Conservation (phyloP, 805 yeast genomes). For the Lipomyces japonicus region DNA sequence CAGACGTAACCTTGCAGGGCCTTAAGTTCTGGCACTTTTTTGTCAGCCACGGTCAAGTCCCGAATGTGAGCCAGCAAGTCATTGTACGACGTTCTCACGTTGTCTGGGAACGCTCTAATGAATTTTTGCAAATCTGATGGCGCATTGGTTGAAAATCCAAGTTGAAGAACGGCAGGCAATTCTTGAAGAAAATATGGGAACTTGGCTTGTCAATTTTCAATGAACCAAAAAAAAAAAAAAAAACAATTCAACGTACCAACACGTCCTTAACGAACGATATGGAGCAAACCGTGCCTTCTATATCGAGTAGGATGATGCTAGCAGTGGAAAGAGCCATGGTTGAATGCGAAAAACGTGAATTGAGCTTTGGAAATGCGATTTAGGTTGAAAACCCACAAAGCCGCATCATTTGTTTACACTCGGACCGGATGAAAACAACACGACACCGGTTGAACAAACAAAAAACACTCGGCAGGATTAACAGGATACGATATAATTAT, state of each 20-base stretch:
- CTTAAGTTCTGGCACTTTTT: constrained; percentile 75
- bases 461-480: no score
- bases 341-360: no score
- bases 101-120: constrained; percentile 48
- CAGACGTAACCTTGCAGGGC: constrained; percentile 80
- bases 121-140: constrained; percentile 33
- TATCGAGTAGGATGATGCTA: constrained; percentile 36
- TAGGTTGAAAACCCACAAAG: no score
- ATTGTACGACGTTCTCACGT: constrained; percentile 33
- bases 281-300: constrained; percentile 93
- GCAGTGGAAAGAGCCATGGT: no score
- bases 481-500: no score
- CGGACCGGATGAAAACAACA: no score
- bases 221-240: neutral
- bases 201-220: constrained; percentile 36
- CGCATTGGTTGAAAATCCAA: constrained; percentile 32
- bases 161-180: constrained; percentile 43
- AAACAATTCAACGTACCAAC: constrained; percentile 36
- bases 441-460: no score
- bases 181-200: constrained; percentile 64
- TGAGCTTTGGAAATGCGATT: no score
- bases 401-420: no score
- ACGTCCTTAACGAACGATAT: constrained; percentile 80
- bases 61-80: constrained; percentile 48
- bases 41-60: constrained; percentile 57